Base-by-base conservation (phyloP, 192 early-diverging fungal genomes). In the Coemansia sp. region DNA sequence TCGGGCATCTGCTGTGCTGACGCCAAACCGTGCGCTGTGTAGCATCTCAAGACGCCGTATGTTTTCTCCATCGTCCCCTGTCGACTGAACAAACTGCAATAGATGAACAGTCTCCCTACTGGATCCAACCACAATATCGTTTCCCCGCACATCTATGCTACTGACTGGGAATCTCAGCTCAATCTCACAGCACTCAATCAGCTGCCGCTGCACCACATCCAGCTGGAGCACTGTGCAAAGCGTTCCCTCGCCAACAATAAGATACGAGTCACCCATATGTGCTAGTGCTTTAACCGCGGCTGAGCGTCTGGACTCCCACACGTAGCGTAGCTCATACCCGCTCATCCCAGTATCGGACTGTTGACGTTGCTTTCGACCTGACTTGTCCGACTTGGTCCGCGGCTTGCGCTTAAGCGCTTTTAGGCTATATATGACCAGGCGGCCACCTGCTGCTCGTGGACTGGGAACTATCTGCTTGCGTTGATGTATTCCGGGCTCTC, bases 121-220 rank as follows among this genome's bases (percentile, higher is more conserved):
- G 10, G 74, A 77, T 7, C 67, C 68, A 4, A 54, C 74, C 14
- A 62, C 67, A 37, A 77, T 56, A 7, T 61, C 43, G 50, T 44
- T 22, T 14, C 54, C 64, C 14, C 50, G 51, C 33, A 77, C 64
- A 48, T 67, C 53, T 4, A 77, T 47, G 22, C 74, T 67, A 19
- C 55, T 67, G 37, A 51, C 58, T 0, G 66, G 54, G 44, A 75
- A 75, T 13, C 72, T 61, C 27, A 67, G 42, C n/a, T 51, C 56
- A 5, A 59, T 23, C 52, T 67, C 67, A 46, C 74, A 71, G 64
- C 74, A 77, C 39, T 77, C 74, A 12, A 77, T 67, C 17, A 77
- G 46, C 39, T 50, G 62, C 40, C 30, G 41, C 12, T 64, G 63
- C 3, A 49, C 68, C 2, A 77, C 60, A 38, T 77, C 68, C 8